Base-by-base conservation (phyloP, 306 rosid species). In the Erythrophleum fordii region DNA sequence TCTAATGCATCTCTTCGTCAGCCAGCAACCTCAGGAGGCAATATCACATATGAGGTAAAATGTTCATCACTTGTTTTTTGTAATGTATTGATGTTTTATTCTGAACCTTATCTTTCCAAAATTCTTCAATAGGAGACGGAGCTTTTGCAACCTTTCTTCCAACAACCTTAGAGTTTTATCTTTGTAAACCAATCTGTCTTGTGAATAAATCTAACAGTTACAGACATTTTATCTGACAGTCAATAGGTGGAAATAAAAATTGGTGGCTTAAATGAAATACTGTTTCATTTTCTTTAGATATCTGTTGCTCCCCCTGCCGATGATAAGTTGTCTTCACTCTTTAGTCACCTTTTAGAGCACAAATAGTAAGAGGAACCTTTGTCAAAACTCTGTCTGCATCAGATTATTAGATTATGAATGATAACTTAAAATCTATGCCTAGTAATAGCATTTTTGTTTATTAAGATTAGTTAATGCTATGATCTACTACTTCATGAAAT, bases 21-120 rank as follows among this genome's bases (percentile, higher is more conserved):
- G 78, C 97, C 99, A 56, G 97, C 98, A 49, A 87, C 97, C 42
- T 92, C 97, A 2, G 99, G 98, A 83, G 98, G 99, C 84, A 92
- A 77, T 81, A 80, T 96, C 77, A 74, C 98, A 18, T 93, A 96
- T 70, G 97, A 96, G 98, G 99, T 96, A 88, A 89, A 66, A 29
- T 62, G 44, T 67, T 51, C 48, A 69, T 51, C 37, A 5, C 69
- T 80, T 37, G 35, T 85, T 3, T 64, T 64, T 17, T 64, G 7
- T 16, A 14, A 62, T 34, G 20, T 28, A 3, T 17, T 61, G 53
- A 25, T 72, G 55, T 35, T 45, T 65, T 71, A 53, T 35, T 76
- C 62, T 20, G 37, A 10, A 51, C 37, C 42, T 44, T 70, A 55
- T 79, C 70, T 56, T 67, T 73, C 75, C 64, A 64, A 62, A 45